These are phyloP conservation scores for Metrosideros polymorpha DNA, from an alignment of 441 rosid genomes.

Conservation along the genomic window DNA sequence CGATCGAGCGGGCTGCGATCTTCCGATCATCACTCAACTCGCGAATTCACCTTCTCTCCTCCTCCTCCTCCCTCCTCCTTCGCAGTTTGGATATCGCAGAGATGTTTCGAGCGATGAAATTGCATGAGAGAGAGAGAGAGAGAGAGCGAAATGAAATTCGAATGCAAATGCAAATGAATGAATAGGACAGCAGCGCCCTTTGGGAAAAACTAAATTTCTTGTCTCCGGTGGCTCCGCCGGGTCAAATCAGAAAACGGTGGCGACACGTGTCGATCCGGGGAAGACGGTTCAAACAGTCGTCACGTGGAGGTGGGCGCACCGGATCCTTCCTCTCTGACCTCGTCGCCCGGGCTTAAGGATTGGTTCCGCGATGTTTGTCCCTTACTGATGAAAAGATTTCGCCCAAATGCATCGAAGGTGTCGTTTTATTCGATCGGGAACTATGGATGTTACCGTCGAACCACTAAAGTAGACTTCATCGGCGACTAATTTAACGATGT, in stretches of 20 bases:
- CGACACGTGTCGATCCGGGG: slow-evolving; percentile 13
- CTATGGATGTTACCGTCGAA: neutral
- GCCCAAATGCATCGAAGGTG: neutral
- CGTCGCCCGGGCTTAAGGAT: neutral
- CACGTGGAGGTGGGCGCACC: neutral
- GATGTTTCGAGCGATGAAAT: neutral
- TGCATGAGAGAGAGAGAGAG: neutral
- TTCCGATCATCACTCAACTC: slow-evolving; percentile 20
- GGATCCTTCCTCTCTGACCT: neutral
- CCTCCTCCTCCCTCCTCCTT: neutral
- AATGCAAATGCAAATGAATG: slow-evolving; percentile 19
- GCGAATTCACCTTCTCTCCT: neutral
- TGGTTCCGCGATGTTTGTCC: neutral
- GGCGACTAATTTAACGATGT: neutral
- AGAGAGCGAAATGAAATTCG: slow-evolving; percentile 27
- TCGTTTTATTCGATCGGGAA: neutral
- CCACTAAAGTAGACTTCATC: neutral
- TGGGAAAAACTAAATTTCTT: neutral
- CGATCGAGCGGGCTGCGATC: slow-evolving; percentile 14
- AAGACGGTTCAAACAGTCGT: slow-evolving; percentile 3
- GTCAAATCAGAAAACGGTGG: slow-evolving; percentile 10
- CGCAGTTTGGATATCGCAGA: neutral
- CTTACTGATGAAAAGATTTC: neutral
- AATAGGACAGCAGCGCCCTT: neutral
- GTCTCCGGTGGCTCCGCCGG: slow-evolving; percentile 36